A percentile compares a stretch with the other conserved stretches of the same genome.
Conservation (phyloP, 1,139 yeast species). For the Yamadazyma triangularis region DNA sequence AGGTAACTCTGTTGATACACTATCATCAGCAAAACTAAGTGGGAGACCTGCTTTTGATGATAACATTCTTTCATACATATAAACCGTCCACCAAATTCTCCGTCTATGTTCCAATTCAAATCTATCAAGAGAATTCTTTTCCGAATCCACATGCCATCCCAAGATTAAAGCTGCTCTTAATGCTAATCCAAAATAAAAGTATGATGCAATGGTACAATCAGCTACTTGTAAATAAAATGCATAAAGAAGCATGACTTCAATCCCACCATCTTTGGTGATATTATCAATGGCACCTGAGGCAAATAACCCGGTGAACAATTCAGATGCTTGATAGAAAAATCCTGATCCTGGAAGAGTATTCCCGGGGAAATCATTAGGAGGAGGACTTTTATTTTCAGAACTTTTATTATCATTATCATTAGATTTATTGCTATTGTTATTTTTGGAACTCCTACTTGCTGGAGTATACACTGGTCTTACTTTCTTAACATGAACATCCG, state of each 20-base stretch:
- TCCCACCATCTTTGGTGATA: conserved; percentile 73
- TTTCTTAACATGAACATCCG: conserved; percentile 34
- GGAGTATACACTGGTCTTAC: conserved; percentile 19
- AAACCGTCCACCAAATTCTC: conserved; percentile 88
- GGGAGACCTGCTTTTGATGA: conserved; percentile 86
- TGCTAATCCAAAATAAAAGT: conserved; percentile 77
- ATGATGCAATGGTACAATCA: conserved; percentile 79
- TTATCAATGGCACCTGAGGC: conserved; percentile 78
- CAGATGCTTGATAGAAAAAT: conserved; percentile 72
- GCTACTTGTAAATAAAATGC: conserved; percentile 84
- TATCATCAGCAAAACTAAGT: conserved; percentile 70
- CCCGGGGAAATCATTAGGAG: conserved; percentile 11
- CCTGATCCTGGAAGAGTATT: conserved; percentile 70
- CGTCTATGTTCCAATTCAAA: conserved; percentile 77
- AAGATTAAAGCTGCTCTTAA: conserved; percentile 66
- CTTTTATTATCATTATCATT: conserved; percentile 1
- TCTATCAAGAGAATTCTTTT: conserved; percentile 56
- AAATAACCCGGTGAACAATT: conserved; percentile 67
- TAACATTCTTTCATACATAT: conserved; percentile 82
- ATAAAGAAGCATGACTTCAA: conserved; percentile 72
- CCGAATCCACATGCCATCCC: conserved; percentile 85
- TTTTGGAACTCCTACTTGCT: conserved; percentile 29
- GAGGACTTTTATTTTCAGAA: no score
- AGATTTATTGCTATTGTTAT: conserved; percentile 7
- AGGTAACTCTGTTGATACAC: conserved; percentile 73